Conservation (phyloP, 78 protist species). For the Cavenderia fasciculata region DNA sequence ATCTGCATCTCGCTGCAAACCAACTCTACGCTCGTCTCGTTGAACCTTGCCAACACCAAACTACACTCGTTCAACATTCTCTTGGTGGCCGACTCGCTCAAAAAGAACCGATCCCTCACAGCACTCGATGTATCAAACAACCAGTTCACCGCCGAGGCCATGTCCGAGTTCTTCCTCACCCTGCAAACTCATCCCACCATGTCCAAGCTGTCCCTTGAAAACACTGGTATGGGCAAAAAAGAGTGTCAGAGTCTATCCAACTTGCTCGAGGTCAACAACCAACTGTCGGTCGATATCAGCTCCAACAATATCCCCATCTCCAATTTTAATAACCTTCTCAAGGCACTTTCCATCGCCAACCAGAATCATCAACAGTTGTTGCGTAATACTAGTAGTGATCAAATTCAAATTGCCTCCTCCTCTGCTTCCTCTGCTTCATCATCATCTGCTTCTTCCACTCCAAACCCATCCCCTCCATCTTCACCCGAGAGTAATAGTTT, state of each 20-base stretch:
- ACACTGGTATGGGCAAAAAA: neutral
- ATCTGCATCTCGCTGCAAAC: slow-evolving; percentile 1
- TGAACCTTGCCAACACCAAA: slow-evolving; percentile 6
- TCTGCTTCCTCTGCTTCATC: too few relatives aligned
- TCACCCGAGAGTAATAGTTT: too few relatives aligned
- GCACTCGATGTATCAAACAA: neutral
- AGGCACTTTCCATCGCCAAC: too few relatives aligned
- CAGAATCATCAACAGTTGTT: too few relatives aligned
- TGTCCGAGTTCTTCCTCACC: neutral
- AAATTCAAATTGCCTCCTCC: too few relatives aligned
- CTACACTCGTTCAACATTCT: neutral
- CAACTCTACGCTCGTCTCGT: neutral
- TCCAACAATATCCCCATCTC: neutral
- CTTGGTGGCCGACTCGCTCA: too few relatives aligned
- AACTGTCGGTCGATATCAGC: neutral
- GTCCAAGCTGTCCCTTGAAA: neutral
- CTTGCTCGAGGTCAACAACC: neutral
- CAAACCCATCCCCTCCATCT: too few relatives aligned
- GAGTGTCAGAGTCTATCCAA: neutral
- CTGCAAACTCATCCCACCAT: neutral
- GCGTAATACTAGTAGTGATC: too few relatives aligned
- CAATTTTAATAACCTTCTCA: too few relatives aligned
- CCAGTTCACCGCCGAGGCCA: neutral
- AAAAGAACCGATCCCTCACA: neutral
- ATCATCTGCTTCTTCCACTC: too few relatives aligned